A percentile compares a stretch with the other conserved stretches of the same genome.
phyloP scores from a whole-genome alignment of 164 flowering plant genomes.

The Berberis thunbergii region DNA sequence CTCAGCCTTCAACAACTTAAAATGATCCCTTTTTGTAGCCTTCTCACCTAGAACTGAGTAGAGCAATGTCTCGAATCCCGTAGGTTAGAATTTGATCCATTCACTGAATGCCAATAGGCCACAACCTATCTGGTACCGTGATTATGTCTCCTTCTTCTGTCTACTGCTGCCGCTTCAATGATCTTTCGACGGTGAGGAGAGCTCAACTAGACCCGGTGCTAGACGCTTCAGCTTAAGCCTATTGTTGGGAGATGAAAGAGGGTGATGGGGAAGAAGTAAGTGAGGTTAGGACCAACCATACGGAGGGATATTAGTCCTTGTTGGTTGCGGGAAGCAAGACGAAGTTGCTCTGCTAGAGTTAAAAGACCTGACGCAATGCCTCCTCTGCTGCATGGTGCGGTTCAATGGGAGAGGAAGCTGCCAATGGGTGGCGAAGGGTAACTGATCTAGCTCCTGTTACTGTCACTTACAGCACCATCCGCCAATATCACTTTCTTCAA shows the following conservation, averaged over 20 bases:
- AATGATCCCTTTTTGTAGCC: constrained; percentile 62
- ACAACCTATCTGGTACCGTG: constrained; percentile 53
- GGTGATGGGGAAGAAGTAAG: constrained; percentile 60
- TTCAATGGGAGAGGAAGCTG: constrained; percentile 81
- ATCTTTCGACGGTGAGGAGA: constrained; percentile 50
- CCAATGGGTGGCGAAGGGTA: constrained; percentile 82
- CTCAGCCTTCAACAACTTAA: constrained; percentile 65
- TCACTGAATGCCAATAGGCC: constrained; percentile 77
- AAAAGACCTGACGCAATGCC: constrained; percentile 70
- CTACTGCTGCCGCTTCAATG: constrained; percentile 21
- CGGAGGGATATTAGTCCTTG: constrained; percentile 50
- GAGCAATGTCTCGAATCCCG: constrained; percentile 59
- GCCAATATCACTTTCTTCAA: constrained; percentile 80
- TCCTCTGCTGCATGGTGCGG: constrained; percentile 18
- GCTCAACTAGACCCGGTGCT: constrained; percentile 86
- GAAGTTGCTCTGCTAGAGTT: constrained; percentile 66
- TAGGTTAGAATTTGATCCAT: constrained; percentile 67
- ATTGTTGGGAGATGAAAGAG: constrained; percentile 33
- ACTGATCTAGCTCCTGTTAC: constrained; percentile 93
- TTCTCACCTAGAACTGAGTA: constrained; percentile 58
- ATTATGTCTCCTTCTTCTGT: constrained; percentile 32
- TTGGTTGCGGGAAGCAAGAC: constrained; percentile 38
- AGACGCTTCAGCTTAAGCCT: constrained; percentile 83
- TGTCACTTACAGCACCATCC: constrained; percentile 89
- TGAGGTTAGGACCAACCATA: constrained; percentile 64